phyloP scores from a whole-genome alignment of 2,329 filamentous ascomycete species.

The Fusarium napiforme region DNA sequence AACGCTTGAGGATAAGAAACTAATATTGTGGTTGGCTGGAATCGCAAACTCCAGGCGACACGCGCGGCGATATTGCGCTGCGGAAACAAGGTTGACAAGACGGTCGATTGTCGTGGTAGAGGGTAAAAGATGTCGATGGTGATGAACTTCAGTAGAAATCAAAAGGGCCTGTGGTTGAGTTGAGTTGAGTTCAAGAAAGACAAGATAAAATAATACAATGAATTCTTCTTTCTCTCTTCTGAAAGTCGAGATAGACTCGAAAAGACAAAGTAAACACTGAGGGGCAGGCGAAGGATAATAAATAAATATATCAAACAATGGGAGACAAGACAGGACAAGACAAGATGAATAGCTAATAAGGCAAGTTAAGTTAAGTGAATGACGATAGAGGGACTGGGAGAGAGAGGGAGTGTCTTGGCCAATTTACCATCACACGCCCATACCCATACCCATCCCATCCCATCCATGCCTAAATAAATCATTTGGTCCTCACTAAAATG shows the following conservation, averaged over 20 bases:
- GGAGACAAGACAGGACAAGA: neutral
- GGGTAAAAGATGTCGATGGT: neutral
- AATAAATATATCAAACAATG: constrained; percentile 43
- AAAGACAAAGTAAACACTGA: constrained; percentile 9
- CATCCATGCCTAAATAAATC: neutral
- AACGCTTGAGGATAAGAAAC: neutral
- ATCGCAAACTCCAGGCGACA: neutral
- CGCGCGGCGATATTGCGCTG: neutral
- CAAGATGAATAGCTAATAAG: neutral
- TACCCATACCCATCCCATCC: neutral
- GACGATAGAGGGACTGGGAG: constrained; percentile 33
- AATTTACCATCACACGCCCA: constrained; percentile 18
- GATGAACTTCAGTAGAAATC: neutral
- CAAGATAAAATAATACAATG: neutral
- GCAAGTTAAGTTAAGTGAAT: constrained; percentile 5
- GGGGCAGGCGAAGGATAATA: constrained; percentile 34
- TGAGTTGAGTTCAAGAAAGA: neutral
- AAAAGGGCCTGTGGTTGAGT: neutral
- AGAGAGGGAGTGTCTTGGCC: constrained; percentile 32
- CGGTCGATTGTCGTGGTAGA: neutral
- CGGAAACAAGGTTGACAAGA: neutral
- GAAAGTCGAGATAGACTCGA: neutral
- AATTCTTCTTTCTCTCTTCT: neutral
- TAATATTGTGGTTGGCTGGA: neutral
- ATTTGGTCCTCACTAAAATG: neutral